Percentiles rank a stretch among this genome's conserved stretches.
phyloP scores from a whole-genome alignment of 176 grass and related monocot genomes.

The Raddia guianensis region DNA sequence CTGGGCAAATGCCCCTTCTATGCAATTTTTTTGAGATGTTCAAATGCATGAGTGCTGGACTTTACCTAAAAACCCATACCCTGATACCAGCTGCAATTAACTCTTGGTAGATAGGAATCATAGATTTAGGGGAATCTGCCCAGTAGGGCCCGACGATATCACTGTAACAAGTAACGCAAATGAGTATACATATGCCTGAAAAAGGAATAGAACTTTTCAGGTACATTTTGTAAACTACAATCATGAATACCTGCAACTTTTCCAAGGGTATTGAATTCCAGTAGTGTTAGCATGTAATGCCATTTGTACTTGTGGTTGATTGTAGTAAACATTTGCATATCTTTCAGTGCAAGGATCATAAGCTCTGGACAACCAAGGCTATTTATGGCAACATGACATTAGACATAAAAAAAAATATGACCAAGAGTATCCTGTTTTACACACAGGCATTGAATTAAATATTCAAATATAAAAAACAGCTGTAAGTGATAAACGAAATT shows the following conservation, averaged over 20 bases:
- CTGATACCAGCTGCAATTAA: conserved; percentile 83
- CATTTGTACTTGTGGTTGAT: conserved; percentile 80
- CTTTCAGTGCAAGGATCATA: conserved; percentile 97
- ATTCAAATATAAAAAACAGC: conserved; percentile 20
- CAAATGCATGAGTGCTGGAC: not conserved
- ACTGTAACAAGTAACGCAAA: conserved; percentile 45
- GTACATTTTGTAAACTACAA: conserved; percentile 7
- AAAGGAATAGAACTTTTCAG: conserved; percentile 4
- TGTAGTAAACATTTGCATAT: conserved; percentile 82
- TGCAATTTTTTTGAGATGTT: conserved; percentile 34
- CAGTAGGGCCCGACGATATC: conserved; percentile 78
- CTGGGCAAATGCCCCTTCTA: not conserved
- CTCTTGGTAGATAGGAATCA: conserved; percentile 96
- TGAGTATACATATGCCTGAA: conserved; percentile 32
- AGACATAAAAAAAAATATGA: conserved; percentile 12
- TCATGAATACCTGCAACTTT: conserved; percentile 78
- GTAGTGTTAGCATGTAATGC: conserved; percentile 93
- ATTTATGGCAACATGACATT: conserved; percentile 39
- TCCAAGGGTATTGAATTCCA: conserved; percentile 80
- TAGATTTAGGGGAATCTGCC: conserved; percentile 92
- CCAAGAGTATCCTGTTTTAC: not conserved
- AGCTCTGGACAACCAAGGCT: conserved; percentile 97
- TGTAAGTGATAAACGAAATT: not conserved
- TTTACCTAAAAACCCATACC: conserved; percentile 97
- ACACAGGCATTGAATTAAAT: conserved; percentile 24